Percentiles rank a stretch among this genome's conserved stretches.
Evolutionary conservation across 495 filamentous ascomycete genomes (phyloP).

Genomic region (Podospora pseudoanserina): DNA sequence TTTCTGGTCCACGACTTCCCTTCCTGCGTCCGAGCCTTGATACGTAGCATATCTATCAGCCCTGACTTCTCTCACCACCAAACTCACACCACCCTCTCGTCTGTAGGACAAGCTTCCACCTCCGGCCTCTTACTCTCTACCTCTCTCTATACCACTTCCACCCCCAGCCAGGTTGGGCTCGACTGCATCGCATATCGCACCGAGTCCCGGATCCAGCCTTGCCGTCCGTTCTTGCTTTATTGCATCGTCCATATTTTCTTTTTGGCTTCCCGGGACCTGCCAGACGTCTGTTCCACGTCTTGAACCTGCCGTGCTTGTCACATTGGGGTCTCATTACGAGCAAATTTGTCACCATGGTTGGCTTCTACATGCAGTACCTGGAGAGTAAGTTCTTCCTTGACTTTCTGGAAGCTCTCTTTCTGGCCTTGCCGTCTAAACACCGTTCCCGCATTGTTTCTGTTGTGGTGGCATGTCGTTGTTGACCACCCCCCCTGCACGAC

Average conservation of each 20-base stretch:
- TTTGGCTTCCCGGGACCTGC: constrained; percentile 20
- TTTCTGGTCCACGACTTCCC: constrained; percentile 43
- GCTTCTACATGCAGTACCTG: constrained; percentile 62
- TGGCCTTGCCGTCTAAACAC: constrained; percentile 10
- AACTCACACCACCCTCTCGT: constrained; percentile 36
- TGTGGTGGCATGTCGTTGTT: constrained; percentile 28
- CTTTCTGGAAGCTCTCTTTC: not conserved
- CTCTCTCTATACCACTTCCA: constrained; percentile 25
- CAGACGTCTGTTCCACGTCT: constrained; percentile 8
- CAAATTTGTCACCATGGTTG: constrained; percentile 48
- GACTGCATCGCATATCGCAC: constrained; percentile 51
- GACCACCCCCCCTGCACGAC: constrained; percentile 25
- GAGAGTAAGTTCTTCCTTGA: constrained; percentile 53
- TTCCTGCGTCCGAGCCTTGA: constrained; percentile 46
- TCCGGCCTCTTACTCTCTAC: constrained; percentile 26
- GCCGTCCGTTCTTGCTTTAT: constrained; percentile 22
- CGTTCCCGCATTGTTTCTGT: constrained; percentile 20
- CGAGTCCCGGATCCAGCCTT: constrained; percentile 36
- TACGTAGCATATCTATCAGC: constrained; percentile 47
- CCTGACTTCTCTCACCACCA: constrained; percentile 35
- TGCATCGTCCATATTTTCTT: constrained; percentile 23
- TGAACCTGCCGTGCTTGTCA: constrained; percentile 10
- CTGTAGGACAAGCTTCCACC: constrained; percentile 42
- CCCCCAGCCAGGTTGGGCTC: constrained; percentile 51
- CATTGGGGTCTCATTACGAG: constrained; percentile 14